Evolutionary conservation across 495 filamentous ascomycete genomes (phyloP).

Genomic region (Daldinia loculata): DNA sequence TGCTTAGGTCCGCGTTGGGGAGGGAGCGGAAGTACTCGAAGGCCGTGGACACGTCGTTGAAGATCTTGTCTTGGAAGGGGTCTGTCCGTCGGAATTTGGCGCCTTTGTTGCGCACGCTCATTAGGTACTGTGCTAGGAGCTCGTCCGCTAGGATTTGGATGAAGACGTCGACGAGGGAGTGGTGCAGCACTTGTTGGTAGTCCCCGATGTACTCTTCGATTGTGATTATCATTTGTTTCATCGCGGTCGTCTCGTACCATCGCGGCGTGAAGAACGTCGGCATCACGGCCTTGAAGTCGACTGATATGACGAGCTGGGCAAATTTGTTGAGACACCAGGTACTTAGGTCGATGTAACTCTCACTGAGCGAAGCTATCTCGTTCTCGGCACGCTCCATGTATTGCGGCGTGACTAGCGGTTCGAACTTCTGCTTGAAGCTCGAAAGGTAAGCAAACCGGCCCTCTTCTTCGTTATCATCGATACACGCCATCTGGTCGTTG

Average conservation of each 20-base stretch:
- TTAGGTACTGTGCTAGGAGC: slow-evolving; percentile 87
- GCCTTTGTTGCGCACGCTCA: slow-evolving; percentile 83
- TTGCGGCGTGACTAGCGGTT: slow-evolving; percentile 76
- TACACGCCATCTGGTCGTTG: slow-evolving; percentile 98
- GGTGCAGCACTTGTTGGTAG: slow-evolving; percentile 80
- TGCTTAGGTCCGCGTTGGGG: slow-evolving; percentile 58
- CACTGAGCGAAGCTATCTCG: slow-evolving; percentile 77
- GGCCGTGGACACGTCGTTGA: slow-evolving; percentile 84
- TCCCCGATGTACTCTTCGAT: slow-evolving; percentile 94
- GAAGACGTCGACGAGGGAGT: slow-evolving; percentile 84
- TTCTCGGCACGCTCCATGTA: slow-evolving; percentile 77
- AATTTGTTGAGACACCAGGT: slow-evolving; percentile 90
- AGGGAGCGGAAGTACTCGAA: slow-evolving; percentile 77
- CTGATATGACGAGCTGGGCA: slow-evolving; percentile 79
- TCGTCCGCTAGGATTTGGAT: slow-evolving; percentile 92
- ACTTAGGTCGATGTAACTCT: slow-evolving; percentile 92
- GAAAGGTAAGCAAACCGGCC: slow-evolving; percentile 78
- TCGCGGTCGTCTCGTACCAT: slow-evolving; percentile 84
- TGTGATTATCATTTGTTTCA: slow-evolving; percentile 89
- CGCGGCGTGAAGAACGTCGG: slow-evolving; percentile 87
- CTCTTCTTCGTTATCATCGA: slow-evolving; percentile 83
- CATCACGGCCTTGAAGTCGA: slow-evolving; percentile 84
- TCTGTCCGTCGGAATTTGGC: slow-evolving; percentile 87
- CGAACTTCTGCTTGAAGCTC: slow-evolving; percentile 80
- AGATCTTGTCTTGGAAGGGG: slow-evolving; percentile 87